Evolutionary conservation across 2,329 filamentous ascomycete species (phyloP).

Genomic region (Fusarium sp.): DNA sequence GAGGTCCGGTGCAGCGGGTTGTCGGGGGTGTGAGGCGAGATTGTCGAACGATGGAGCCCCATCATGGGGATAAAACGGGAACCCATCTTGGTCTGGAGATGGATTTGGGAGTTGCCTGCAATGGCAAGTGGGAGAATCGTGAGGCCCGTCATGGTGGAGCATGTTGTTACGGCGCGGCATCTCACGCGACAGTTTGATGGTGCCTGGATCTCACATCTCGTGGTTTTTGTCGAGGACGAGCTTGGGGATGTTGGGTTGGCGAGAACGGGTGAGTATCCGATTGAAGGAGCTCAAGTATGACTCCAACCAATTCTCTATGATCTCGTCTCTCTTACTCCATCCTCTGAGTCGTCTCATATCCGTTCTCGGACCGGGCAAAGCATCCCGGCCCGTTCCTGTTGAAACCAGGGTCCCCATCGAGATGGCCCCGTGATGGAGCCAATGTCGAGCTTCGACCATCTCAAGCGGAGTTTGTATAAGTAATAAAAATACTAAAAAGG

Average conservation of each 20-base stretch:
- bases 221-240: not conserved
- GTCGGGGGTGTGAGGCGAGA: conserved; percentile 27
- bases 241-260: not conserved
- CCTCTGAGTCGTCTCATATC: conserved; percentile 4
- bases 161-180: not conserved
- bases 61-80: conserved; percentile 30
- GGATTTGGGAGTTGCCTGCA: not conserved
- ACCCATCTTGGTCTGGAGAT: not conserved
- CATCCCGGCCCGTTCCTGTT: conserved; percentile 4
- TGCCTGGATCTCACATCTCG: not conserved
- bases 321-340: not conserved
- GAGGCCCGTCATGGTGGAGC: not conserved
- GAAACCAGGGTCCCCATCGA: not conserved
- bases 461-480: conserved; percentile 27
- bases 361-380: not conserved
- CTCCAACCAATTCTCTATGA: not conserved
- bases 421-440: conserved; percentile 4
- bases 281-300: not conserved
- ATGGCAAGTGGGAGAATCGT: conserved; percentile 9
- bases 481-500: conserved; percentile 29
- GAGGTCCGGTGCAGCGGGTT: not conserved
- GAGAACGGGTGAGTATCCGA: not conserved
- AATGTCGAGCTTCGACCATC: conserved; percentile 2
- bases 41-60: conserved; percentile 28
- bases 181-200: not conserved